Percentiles rank a stretch among this genome's conserved stretches.
phyloP scores from a whole-genome alignment of 2,329 filamentous ascomycete species.

The Colletotrichum acutatum region DNA sequence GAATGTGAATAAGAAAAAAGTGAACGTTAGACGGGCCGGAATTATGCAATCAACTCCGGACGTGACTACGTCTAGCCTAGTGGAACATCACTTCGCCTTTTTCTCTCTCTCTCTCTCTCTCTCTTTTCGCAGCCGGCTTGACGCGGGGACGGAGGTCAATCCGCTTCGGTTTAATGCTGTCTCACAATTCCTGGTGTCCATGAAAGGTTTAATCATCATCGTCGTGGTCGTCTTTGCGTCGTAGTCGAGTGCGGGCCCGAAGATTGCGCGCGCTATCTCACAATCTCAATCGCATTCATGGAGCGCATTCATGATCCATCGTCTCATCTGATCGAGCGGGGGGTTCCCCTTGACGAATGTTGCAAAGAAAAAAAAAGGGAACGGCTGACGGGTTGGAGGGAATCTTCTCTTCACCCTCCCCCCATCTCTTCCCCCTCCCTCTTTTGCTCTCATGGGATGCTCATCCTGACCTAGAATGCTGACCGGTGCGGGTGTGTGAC shows the following conservation, averaged over 20 bases:
- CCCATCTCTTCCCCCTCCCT: not conserved
- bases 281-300: slow-evolving; percentile 21
- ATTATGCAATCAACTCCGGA: not conserved
- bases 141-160: not conserved
- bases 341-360: not conserved
- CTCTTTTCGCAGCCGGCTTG: not conserved
- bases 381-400: slow-evolving; percentile 11
- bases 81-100: no score
- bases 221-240: not conserved
- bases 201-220: not conserved
- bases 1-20: not conserved
- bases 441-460: not conserved
- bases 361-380: not conserved
- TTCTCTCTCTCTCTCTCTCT: no score
- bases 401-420: slow-evolving; percentile 1
- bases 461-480: slow-evolving; percentile 1
- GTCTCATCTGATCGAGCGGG: slow-evolving; percentile 15
- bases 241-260: not conserved
- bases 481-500: slow-evolving; percentile 35
- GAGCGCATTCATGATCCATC: slow-evolving; percentile 2
- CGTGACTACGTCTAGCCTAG: not conserved
- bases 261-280: slow-evolving; percentile 14
- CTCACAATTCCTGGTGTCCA: not conserved
- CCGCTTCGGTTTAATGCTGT: not conserved
- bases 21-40: not conserved